Evolutionary conservation across 2,329 filamentous ascomycete genomes (phyloP).

Genomic region (Neobulgaria alba): DNA sequence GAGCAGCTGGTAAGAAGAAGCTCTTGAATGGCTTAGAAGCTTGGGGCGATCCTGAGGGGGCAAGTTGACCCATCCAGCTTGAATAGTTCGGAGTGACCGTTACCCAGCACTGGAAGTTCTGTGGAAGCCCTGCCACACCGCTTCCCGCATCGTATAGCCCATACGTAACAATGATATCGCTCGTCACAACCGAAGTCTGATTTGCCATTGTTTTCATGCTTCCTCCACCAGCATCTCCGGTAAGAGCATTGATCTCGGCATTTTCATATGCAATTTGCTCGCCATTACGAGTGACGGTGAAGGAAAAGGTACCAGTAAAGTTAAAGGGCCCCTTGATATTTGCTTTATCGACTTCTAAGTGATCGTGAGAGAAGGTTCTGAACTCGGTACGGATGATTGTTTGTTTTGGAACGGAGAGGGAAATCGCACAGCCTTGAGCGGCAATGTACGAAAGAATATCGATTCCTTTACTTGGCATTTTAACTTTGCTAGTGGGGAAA

Average conservation of each 20-base stretch:
- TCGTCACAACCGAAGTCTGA: slow-evolving; percentile 21
- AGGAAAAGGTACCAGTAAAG: slow-evolving; percentile 37
- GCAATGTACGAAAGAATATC: slow-evolving; percentile 33
- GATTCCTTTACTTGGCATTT: slow-evolving; percentile 37
- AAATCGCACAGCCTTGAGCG: slow-evolving; percentile 34
- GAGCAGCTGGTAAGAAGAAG: slow-evolving; percentile 37
- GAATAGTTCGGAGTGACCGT: slow-evolving; percentile 36
- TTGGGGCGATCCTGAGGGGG: slow-evolving; percentile 32
- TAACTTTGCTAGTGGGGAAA: no score
- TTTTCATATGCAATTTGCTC: slow-evolving; percentile 35
- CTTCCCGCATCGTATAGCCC: slow-evolving; percentile 41
- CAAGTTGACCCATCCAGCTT: slow-evolving; percentile 36
- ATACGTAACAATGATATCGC: slow-evolving; percentile 35
- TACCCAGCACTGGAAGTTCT: slow-evolving; percentile 37
- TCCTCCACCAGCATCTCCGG: slow-evolving; percentile 35
- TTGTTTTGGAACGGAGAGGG: slow-evolving; percentile 36
- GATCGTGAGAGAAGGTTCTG: slow-evolving; percentile 31
- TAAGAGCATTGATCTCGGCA: slow-evolving; percentile 38
- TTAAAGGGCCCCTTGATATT: slow-evolving; percentile 35
- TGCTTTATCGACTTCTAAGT: slow-evolving; percentile 38
- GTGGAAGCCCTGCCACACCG: slow-evolving; percentile 35
- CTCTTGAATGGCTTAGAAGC: slow-evolving; percentile 34
- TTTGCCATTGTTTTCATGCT: slow-evolving; percentile 23
- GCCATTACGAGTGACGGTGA: slow-evolving; percentile 32
- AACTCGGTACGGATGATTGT: slow-evolving; percentile 28